Evolutionary conservation across 2,329 filamentous ascomycete species (phyloP).

Genomic region (Neoarthrinium moseri): DNA sequence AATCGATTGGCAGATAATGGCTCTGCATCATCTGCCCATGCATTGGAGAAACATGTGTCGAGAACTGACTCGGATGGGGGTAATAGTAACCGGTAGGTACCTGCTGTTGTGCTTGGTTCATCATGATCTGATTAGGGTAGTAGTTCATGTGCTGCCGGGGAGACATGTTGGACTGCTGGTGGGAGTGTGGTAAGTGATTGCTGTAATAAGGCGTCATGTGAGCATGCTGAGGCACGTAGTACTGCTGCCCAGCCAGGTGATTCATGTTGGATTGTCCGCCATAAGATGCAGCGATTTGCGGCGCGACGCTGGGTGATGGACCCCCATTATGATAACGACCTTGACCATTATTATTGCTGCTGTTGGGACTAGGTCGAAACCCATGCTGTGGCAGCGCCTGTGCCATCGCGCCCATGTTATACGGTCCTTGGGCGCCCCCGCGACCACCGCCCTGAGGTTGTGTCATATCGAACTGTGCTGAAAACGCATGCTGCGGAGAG

Average conservation of each 20-base stretch:
- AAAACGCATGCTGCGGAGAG: constrained; percentile 37
- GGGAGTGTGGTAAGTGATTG: constrained; percentile 36
- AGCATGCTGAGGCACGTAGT: constrained; percentile 44
- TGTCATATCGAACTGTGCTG: constrained; percentile 41
- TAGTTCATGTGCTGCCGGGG: constrained; percentile 39
- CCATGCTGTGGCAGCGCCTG: constrained; percentile 40
- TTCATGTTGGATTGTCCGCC: constrained; percentile 34
- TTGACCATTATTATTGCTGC: constrained; percentile 33
- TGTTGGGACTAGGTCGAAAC: constrained; percentile 38
- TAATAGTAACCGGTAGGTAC: constrained; percentile 43
- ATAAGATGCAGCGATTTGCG: constrained; percentile 41
- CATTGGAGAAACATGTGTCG: constrained; percentile 27
- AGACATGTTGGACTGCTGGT: constrained; percentile 31
- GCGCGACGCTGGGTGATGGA: constrained; percentile 36
- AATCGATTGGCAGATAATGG: constrained; percentile 31
- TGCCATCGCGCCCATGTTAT: constrained; percentile 47
- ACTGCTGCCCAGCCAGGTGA: constrained; percentile 39
- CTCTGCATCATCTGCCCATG: constrained; percentile 31
- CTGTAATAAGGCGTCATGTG: constrained; percentile 45
- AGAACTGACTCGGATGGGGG: constrained; percentile 34
- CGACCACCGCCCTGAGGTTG: constrained; percentile 27
- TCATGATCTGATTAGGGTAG: constrained; percentile 42
- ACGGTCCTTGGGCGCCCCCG: constrained; percentile 39
- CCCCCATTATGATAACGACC: constrained; percentile 28
- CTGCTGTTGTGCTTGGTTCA: constrained; percentile 37